These are phyloP conservation scores for Amylostereum chailletii DNA, from an alignment of 1,284 basidiomycete species.

Conservation along the genomic window DNA sequence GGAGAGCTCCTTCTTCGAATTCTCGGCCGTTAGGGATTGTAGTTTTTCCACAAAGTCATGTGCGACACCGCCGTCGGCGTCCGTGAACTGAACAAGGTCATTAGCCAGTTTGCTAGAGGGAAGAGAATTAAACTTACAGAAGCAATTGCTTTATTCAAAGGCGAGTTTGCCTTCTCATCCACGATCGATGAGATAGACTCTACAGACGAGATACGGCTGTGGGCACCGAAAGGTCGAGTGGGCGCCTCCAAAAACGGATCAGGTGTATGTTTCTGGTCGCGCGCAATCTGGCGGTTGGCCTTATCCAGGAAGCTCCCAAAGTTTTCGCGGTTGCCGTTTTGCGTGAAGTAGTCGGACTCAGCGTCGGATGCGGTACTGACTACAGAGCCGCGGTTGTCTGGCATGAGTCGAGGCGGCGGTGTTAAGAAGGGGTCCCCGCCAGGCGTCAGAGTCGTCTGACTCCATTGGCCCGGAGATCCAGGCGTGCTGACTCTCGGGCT, in stretches of 20 bases:
- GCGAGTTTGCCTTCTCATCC: constrained; percentile 82
- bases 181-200: constrained; percentile 86
- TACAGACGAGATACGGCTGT: constrained; percentile 73
- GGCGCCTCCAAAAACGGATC: constrained; percentile 82
- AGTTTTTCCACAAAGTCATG: constrained; percentile 84
- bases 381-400: constrained; percentile 36
- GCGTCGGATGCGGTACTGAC: constrained; percentile 42
- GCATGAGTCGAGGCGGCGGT: constrained; percentile 24
- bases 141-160: constrained; percentile 86
- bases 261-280: constrained; percentile 64
- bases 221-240: constrained; percentile 66
- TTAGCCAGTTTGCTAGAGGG: constrained; percentile 1
- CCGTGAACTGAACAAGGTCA: constrained; percentile 60
- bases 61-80: constrained; percentile 85
- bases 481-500: constrained; percentile 24
- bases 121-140: constrained; percentile 42
- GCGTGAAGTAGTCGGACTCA: constrained; percentile 52
- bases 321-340: constrained; percentile 29
- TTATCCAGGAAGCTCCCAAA: constrained; percentile 78
- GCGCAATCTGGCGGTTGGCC: constrained; percentile 75
- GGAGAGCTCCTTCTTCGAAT: constrained; percentile 84
- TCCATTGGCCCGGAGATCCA: constrained; percentile 48
- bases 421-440: constrained; percentile 24
- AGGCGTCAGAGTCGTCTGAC: constrained; percentile 46
- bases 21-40: constrained; percentile 69